Evolutionary conservation across 2,329 filamentous ascomycete species (phyloP).

Genomic region (Penicillium olsonii): DNA sequence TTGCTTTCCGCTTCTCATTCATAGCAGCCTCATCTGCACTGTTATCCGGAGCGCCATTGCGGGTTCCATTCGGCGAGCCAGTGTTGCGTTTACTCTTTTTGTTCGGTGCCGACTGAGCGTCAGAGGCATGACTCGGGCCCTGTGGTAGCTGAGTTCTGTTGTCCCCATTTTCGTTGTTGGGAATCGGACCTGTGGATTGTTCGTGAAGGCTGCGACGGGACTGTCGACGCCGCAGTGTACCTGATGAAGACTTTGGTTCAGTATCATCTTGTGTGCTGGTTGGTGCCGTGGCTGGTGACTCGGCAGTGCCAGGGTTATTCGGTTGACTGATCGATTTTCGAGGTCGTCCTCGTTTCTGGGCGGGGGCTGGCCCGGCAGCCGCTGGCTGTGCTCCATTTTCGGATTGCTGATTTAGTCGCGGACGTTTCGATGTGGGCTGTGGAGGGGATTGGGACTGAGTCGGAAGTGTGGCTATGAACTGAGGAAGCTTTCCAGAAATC

Average conservation of each 20-base stretch:
- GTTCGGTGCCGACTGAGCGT: background rate
- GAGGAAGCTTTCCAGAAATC: background rate
- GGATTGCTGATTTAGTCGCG: slow-evolving; percentile 24
- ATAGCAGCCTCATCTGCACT: slow-evolving; percentile 9
- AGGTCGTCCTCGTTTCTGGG: slow-evolving; percentile 27
- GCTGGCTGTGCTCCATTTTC: slow-evolving; percentile 1
- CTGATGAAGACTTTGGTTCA: slow-evolving; percentile 2
- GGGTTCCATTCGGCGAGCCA: background rate
- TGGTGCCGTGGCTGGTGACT: slow-evolving; percentile 16
- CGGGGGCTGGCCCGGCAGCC: slow-evolving; percentile 1
- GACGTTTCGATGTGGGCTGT: slow-evolving; percentile 32
- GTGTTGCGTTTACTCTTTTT: slow-evolving; percentile 7
- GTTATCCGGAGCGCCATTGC: slow-evolving; percentile 1
- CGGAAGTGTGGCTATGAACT: background rate
- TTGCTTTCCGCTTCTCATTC: slow-evolving; percentile 34
- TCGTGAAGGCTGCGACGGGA: slow-evolving; percentile 18
- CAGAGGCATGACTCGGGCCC: background rate
- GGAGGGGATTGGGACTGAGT: background rate
- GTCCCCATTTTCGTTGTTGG: background rate
- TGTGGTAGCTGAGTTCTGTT: background rate
- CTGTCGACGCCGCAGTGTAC: slow-evolving; percentile 6
- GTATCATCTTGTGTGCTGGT: slow-evolving; percentile 6
- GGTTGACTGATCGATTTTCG: slow-evolving; percentile 29
- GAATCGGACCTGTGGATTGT: slow-evolving; percentile 9
- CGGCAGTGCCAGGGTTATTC: slow-evolving; percentile 10